A percentile compares a stretch with the other conserved stretches of the same genome.
Evolutionary conservation across 2,329 filamentous ascomycete species (phyloP).

Genomic region (Fusarium sterilihyphosum): DNA sequence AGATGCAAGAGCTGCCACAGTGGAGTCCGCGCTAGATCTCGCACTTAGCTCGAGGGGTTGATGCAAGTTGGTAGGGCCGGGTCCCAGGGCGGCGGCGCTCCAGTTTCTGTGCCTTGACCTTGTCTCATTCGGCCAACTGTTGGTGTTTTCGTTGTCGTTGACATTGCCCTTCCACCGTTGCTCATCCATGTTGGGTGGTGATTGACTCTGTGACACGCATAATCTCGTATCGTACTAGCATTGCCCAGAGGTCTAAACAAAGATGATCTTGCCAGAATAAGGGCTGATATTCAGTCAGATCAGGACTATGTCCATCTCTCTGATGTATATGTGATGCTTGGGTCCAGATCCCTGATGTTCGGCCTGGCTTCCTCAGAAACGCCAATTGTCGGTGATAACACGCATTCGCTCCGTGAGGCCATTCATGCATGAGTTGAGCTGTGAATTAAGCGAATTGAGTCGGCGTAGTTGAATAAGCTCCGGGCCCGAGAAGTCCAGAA

Average conservation of each 20-base stretch:
- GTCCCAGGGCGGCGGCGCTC: conserved; percentile 36
- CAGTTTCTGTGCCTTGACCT: conserved; percentile 12
- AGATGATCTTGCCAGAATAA: conserved; percentile 2
- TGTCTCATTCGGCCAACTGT: conserved; percentile 23
- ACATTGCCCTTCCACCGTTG: conserved; percentile 18
- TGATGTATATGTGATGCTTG: not conserved
- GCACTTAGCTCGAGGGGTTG: conserved; percentile 41
- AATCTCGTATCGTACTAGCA: conserved; percentile 8
- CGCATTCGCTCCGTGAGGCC: not conserved
- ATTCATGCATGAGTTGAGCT: conserved; percentile 4
- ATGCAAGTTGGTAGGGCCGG: conserved; percentile 37
- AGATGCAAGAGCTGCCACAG: conserved; percentile 32
- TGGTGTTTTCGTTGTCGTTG: conserved; percentile 16
- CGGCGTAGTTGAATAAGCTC: conserved; percentile 20
- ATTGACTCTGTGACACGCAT: conserved; percentile 3
- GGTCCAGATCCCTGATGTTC: not conserved
- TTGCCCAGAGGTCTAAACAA: not conserved
- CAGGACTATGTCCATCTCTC: not conserved
- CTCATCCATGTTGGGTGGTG: conserved; percentile 16
- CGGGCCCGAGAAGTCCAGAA: conserved; percentile 22
- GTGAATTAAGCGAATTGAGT: not conserved
- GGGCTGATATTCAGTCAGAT: not conserved
- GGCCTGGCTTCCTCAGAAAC: not conserved
- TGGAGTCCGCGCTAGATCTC: conserved; percentile 30
- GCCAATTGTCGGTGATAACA: not conserved